phyloP scores from a whole-genome alignment of 805 yeast species.

The Naumovozyma castellii region DNA sequence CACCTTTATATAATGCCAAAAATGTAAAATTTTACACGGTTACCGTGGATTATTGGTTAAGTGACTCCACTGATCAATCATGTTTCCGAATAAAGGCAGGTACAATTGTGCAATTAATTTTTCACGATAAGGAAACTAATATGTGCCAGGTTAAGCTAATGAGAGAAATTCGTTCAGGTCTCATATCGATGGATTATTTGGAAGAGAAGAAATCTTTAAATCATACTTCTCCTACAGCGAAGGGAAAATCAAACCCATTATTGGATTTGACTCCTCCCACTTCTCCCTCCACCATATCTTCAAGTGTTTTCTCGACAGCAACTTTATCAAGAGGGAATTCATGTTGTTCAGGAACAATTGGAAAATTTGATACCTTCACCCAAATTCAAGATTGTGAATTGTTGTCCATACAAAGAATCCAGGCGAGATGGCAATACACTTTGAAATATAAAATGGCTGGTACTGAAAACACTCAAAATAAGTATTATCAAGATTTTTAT shows the following conservation, averaged over 20 bases:
- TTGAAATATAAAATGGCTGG: too few relatives aligned
- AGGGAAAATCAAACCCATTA: neutral
- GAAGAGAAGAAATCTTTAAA: constrained; percentile 8
- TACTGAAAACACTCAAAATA: constrained; percentile 6
- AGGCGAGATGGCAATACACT: constrained; percentile 13
- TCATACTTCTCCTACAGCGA: neutral
- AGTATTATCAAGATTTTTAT: constrained; percentile 19
- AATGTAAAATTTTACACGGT: too few relatives aligned
- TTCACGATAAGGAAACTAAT: constrained; percentile 4
- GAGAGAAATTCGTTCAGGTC: constrained; percentile 10
- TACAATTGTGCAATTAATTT: constrained; percentile 12
- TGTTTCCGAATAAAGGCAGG: constrained; percentile 1
- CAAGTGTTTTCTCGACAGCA: constrained; percentile 9
- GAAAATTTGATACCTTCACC: neutral
- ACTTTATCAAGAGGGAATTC: constrained; percentile 9
- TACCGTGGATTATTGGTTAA: neutral
- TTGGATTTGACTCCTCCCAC: constrained; percentile 14
- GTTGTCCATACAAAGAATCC: constrained; percentile 7
- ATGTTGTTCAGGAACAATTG: neutral
- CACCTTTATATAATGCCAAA: neutral
- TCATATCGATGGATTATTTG: constrained; percentile 7
- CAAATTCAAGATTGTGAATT: constrained; percentile 4
- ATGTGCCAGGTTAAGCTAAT: constrained; percentile 10
- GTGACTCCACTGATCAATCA: neutral
- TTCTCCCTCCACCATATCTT: constrained; percentile 14